A percentile compares a stretch with the other conserved stretches of the same genome.
phyloP scores from a whole-genome alignment of 352 stramenopile species.

The Globisporangium sylvaticum region DNA sequence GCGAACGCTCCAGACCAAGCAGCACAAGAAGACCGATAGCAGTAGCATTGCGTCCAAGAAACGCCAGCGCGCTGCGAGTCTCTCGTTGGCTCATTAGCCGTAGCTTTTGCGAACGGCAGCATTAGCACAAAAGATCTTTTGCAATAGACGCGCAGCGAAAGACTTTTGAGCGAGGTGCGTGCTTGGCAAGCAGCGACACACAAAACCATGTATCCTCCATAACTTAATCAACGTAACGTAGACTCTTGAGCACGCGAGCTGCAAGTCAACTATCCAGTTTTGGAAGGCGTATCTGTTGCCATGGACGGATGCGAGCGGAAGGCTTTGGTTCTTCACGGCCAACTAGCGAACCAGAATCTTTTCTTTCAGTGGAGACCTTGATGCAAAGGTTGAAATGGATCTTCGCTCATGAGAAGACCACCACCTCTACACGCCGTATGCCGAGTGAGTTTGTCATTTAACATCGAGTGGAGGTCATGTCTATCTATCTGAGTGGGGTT shows the following conservation, averaged over 20 bases:
- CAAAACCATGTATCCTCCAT: background rate
- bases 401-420: no score
- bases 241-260: background rate
- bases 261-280: background rate
- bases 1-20: background rate
- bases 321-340: background rate
- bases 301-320: background rate
- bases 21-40: background rate
- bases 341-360: background rate
- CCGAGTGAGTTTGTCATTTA: no score
- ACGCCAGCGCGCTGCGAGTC: slow-evolving; percentile 9
- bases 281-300: background rate
- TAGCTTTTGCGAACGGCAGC: background rate
- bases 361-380: background rate
- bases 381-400: background rate
- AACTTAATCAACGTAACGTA: slow-evolving; percentile 3
- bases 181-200: background rate
- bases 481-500: no score
- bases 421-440: no score
- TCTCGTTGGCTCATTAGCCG: slow-evolving; percentile 8
- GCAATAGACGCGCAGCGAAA: background rate
- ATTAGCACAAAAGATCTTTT: background rate
- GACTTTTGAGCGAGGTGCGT: background rate
- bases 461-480: no score
- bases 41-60: slow-evolving; percentile 5